These are phyloP conservation scores for Geum urbanum DNA, from an alignment of 306 rosid species.

Conservation along the genomic window DNA sequence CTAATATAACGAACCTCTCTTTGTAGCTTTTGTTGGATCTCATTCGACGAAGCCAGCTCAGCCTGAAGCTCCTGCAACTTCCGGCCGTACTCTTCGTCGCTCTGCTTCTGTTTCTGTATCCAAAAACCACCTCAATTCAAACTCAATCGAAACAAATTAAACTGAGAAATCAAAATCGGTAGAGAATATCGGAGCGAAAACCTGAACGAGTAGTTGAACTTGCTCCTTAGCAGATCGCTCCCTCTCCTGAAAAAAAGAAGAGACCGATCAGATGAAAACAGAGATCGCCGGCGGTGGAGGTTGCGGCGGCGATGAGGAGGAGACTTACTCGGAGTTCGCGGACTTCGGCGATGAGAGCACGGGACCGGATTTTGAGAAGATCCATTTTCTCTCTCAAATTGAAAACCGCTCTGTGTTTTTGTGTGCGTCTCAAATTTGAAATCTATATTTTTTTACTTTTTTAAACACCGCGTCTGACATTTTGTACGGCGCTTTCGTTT, in stretches of 20 bases:
- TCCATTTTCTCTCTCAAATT: conserved; percentile 46
- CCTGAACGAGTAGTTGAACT: conserved; percentile 51
- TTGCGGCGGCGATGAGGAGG: conserved; percentile 6
- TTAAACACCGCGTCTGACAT: neutral
- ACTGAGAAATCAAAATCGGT: neutral
- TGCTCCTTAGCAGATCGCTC: conserved; percentile 58
- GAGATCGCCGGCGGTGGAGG: no score
- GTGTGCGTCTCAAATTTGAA: neutral
- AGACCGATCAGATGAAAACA: no score
- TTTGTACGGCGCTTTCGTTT: neutral
- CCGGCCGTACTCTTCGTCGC: conserved; percentile 56
- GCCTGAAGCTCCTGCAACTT: conserved; percentile 54
- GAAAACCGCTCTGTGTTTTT: conserved; percentile 7
- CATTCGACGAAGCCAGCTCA: conserved; percentile 50
- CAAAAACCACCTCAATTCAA: conserved; percentile 20
- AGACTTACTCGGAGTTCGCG: conserved; percentile 61
- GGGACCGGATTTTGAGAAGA: conserved; percentile 59
- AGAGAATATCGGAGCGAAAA: conserved; percentile 16
- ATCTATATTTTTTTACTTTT: neutral
- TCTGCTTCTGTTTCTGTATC: conserved; percentile 58
- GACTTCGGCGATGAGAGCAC: conserved; percentile 55
- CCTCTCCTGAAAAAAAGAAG: conserved; percentile 73
- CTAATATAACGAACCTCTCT: conserved; percentile 38
- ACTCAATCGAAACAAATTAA: no score
- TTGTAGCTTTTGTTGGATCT: conserved; percentile 49